Percentiles rank a stretch among this genome's conserved stretches.
Evolutionary conservation across 2,329 filamentous ascomycete species (phyloP).

Genomic region (Fusarium phyllophilum): DNA sequence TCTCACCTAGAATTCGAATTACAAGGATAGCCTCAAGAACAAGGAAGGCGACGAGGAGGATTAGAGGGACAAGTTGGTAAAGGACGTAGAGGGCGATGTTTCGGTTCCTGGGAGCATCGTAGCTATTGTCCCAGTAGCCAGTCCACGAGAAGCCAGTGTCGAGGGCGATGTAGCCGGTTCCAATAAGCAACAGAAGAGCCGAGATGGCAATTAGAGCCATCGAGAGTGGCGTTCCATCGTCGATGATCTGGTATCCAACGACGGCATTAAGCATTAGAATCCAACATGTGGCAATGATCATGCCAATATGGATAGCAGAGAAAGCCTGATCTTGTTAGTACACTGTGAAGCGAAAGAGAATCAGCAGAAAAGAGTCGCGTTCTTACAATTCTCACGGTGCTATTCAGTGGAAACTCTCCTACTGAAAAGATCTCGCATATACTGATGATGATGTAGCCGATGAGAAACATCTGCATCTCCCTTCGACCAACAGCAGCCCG

Average conservation of each 20-base stretch:
- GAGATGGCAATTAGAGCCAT: slow-evolving; percentile 79
- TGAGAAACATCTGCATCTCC: slow-evolving; percentile 95
- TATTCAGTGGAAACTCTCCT: slow-evolving; percentile 82
- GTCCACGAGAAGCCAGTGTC: slow-evolving; percentile 93
- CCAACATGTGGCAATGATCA: slow-evolving; percentile 90
- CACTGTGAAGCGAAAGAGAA: neutral
- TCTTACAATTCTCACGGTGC: slow-evolving; percentile 76
- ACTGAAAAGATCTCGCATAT: slow-evolving; percentile 98
- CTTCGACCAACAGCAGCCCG: slow-evolving; percentile 93
- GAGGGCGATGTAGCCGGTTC: slow-evolving; percentile 93
- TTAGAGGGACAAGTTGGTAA: slow-evolving; percentile 87
- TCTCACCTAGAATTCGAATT: slow-evolving; percentile 85
- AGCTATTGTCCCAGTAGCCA: slow-evolving; percentile 74
- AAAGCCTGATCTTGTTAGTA: slow-evolving; percentile 71
- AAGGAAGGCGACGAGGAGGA: slow-evolving; percentile 91
- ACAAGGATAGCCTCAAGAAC: slow-evolving; percentile 86
- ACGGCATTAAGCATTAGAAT: slow-evolving; percentile 90
- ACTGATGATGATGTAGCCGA: slow-evolving; percentile 85
- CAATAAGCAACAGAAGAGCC: slow-evolving; percentile 78
- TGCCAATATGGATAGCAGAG: slow-evolving; percentile 87
- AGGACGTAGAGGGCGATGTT: slow-evolving; percentile 92
- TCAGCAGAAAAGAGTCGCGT: neutral
- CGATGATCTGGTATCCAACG: slow-evolving; percentile 91
- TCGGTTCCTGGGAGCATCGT: slow-evolving; percentile 74
- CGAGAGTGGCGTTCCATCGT: slow-evolving; percentile 90